A percentile compares a stretch with the other conserved stretches of the same genome.
Evolutionary conservation across 176 grass and related monocot species (phyloP).

Genomic region (Dendrocalamus sinicus): DNA sequence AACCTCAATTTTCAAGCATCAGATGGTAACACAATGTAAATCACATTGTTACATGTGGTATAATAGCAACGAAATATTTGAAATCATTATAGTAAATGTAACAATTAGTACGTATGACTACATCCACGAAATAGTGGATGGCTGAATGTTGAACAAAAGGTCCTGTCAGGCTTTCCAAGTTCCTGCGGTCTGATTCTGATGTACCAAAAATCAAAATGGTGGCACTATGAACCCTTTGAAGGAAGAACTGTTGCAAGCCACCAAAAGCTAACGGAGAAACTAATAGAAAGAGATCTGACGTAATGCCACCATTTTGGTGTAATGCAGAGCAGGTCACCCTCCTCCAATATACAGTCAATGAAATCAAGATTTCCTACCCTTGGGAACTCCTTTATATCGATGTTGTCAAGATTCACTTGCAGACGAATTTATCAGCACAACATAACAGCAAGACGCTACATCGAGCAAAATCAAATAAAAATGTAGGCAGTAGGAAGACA

Average conservation of each 20-base stretch:
- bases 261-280: constrained; percentile 95
- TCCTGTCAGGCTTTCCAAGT: constrained; percentile 34
- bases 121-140: constrained; percentile 22
- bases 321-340: constrained; percentile 95
- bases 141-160: neutral
- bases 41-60: constrained; percentile 4
- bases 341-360: constrained; percentile 85
- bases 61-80: constrained; percentile 19
- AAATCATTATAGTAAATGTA: constrained; percentile 12
- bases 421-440: constrained; percentile 37
- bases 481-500: neutral
- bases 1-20: neutral
- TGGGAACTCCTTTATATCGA: constrained; percentile 69
- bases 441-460: neutral
- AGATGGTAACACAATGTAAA: neutral
- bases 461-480: neutral
- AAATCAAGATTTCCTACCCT: constrained; percentile 64
- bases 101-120: constrained; percentile 24
- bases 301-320: constrained; percentile 98
- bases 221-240: constrained; percentile 18
- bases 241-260: constrained; percentile 55
- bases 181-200: constrained; percentile 21
- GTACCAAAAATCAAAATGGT: constrained; percentile 21
- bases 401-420: constrained; percentile 88
- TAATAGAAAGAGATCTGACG: constrained; percentile 84